Evolutionary conservation across 2,329 filamentous ascomycete genomes (phyloP), one percentile per base, ranked within the genome.

Genomic region (Fusarium buharicum): DNA sequence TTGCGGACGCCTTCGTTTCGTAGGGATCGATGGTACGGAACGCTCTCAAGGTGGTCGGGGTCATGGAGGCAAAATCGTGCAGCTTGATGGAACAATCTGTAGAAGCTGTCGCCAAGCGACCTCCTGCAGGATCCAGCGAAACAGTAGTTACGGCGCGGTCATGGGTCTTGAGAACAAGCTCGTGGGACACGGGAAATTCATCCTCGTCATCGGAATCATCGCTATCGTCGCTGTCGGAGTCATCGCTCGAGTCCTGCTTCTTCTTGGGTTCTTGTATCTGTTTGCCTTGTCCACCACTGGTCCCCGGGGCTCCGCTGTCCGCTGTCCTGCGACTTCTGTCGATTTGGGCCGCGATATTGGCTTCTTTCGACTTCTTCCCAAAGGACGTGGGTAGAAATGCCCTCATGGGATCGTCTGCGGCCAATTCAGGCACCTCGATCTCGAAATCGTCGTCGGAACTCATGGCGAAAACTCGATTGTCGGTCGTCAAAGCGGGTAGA

Each of bases 21-120:
- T 89, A 93, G 0, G 95, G 94, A 72, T 99, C 94, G 43, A 98
- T 83, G 9, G 89, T 93, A 72, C 92, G 93, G 83, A 99, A 99
- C 1, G 95, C 92, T 69, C 94, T 90, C 47, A 99, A 84, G 0
- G 95, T 98, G 6, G 93, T 95, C 2, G 93, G 92, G 1, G 94
- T 97, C 90, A 99, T 96, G 41, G 93, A 91, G 3, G 93, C 88
- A 74, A 99, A 96, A 74, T 99, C 94, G 78, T 97, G 93, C 16
- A 99, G 82, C 73, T 97, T 98, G 70, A 98, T 80, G 1, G 87
- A 91, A 75, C 93, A 96, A 76, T 99, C 95, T 59, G 90, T 90
- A 6, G 93, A 97, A 18, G 91, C 93, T n/a, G 92, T 95, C 43
- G 94, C 87, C 73, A 99, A 81, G 68, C 95, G 86, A 41, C 89